Evolutionary conservation across 75 land plant species (phyloP), one percentile per base, ranked within the genome.

Genomic region (Pseudotsuga menziesii): DNA sequence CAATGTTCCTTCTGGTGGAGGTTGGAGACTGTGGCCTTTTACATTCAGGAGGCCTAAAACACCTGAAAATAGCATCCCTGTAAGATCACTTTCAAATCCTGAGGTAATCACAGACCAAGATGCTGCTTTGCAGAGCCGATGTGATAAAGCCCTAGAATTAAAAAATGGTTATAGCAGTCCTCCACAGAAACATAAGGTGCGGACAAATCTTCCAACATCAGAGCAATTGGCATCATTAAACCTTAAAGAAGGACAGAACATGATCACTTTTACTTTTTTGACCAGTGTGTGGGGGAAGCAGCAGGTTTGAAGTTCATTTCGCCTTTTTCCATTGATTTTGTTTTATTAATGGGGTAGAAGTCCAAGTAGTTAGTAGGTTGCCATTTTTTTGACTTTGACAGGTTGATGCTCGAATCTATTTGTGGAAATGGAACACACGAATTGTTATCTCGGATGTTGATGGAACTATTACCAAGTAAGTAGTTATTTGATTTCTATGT

Each of bases 401-500:
- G 99, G 99, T 97, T 26, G 99, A 97, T 87, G 98, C 98, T 54
- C 85, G 92, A 26, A 91, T 97, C 25, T 97, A 89, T 79, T 80
- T 97, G 44, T 97, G 99, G 99, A 97, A 95, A 87, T 97, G 99
- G 99, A 88, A 92, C 80, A 87, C 98, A 19, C 82, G 87, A 22
- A 87, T 97, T 72, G 99, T 94, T 56, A 91, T 97, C 55, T 94
- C 99, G 56, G 99, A 97, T 89, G 98, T 97, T 77, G 99, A 97
- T 93, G 99, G 99, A 48, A 97, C 99, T 55, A 97, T 97, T 36
- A 97, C 99, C 72, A 96, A 83, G 99, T 94, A 84, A 77, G 88
- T 80, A 1, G 61, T 20, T 19, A 20, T 60, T 60, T 60, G 13
- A 69, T 44, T 19, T 69, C 41, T 41, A 16, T n/a, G 25, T 69